Percentiles rank a stretch among this genome's conserved stretches.
Conservation (phyloP, 2,329 filamentous ascomycete species). For the Massarina eburnea region DNA sequence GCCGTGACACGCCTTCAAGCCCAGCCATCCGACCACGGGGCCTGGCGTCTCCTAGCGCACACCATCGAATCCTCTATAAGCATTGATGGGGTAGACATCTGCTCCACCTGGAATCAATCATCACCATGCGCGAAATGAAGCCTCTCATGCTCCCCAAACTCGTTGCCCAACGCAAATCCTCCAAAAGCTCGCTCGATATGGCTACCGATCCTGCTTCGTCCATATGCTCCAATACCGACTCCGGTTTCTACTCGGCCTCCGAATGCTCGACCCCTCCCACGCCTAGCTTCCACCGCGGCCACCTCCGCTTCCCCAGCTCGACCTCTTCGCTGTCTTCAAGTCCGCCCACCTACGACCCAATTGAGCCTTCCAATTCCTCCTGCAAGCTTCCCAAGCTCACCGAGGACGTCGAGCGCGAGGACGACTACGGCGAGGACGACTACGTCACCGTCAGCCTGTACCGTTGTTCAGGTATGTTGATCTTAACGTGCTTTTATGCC, state of each 20-base stretch:
- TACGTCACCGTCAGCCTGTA: slow-evolving; percentile 53
- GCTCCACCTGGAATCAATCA: slow-evolving; percentile 24
- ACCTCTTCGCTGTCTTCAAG: slow-evolving; percentile 70
- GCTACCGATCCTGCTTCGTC: slow-evolving; percentile 33
- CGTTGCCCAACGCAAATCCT: slow-evolving; percentile 40
- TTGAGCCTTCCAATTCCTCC: slow-evolving; percentile 59
- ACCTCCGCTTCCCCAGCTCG: slow-evolving; percentile 71
- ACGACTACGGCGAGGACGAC: slow-evolving; percentile 62
- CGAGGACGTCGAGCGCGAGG: slow-evolving; percentile 75
- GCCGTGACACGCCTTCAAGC: slow-evolving; percentile 42
- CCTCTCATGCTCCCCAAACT: slow-evolving; percentile 43
- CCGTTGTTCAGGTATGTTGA: slow-evolving; percentile 74
- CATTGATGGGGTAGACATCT: slow-evolving; percentile 36
- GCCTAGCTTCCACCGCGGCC: slow-evolving; percentile 69
- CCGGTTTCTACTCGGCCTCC: slow-evolving; percentile 56
- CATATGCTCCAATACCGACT: slow-evolving; percentile 38
- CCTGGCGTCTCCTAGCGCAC: slow-evolving; percentile 29
- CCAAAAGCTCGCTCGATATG: slow-evolving; percentile 38
- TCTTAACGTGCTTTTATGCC: slow-evolving; percentile 6
- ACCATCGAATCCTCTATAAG: slow-evolving; percentile 22
- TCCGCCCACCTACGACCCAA: slow-evolving; percentile 53
- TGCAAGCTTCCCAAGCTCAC: slow-evolving; percentile 79
- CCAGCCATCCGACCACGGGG: slow-evolving; percentile 20
- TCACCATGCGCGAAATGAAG: slow-evolving; percentile 42
- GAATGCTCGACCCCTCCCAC: slow-evolving; percentile 71